Evolutionary conservation across 768 basidiomycete species (phyloP).

Genomic region (Naematelia aurantialba): DNA sequence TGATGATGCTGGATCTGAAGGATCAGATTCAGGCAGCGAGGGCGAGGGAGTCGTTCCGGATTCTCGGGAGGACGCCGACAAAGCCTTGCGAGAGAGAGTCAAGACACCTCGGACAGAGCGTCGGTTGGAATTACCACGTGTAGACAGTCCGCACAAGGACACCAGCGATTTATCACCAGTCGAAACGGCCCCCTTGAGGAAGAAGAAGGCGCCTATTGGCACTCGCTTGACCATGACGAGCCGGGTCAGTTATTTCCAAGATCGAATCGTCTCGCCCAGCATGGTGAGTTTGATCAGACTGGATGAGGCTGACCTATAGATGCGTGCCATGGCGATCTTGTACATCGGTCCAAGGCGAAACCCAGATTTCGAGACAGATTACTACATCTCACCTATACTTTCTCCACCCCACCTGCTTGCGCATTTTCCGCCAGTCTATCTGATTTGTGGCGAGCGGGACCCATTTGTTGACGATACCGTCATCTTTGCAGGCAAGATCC

Average conservation of each 20-base stretch:
- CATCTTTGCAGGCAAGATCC: conserved; percentile 89
- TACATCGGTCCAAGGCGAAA: conserved; percentile 91
- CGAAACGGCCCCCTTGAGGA: conserved; percentile 46
- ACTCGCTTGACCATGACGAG: conserved; percentile 93
- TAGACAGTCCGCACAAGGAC: conserved; percentile 10
- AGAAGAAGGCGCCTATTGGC: conserved; percentile 62
- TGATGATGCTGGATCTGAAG: conserved; percentile 4
- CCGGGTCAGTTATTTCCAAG: conserved; percentile 87
- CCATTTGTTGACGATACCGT: conserved; percentile 97
- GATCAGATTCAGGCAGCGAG: conserved; percentile 7
- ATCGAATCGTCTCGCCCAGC: conserved; percentile 85
- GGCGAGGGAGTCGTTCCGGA: conserved; percentile 11
- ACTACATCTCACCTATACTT: conserved; percentile 91
- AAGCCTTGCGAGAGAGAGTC: conserved; percentile 67
- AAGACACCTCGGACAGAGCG: conserved; percentile 49
- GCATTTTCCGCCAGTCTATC: conserved; percentile 86
- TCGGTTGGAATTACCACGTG: conserved; percentile 19
- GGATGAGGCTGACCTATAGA: conserved; percentile 56
- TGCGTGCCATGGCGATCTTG: conserved; percentile 98
- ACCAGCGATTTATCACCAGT: conserved; percentile 11
- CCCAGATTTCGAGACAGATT: conserved; percentile 92
- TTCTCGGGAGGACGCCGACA: conserved; percentile 62
- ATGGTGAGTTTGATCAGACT: conserved; percentile 65
- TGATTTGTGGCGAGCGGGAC: conserved; percentile 87
- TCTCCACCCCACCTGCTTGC: conserved; percentile 77